Base-by-base conservation (phyloP, 1,284 basidiomycete species). In the Schizophyllum commune region DNA sequence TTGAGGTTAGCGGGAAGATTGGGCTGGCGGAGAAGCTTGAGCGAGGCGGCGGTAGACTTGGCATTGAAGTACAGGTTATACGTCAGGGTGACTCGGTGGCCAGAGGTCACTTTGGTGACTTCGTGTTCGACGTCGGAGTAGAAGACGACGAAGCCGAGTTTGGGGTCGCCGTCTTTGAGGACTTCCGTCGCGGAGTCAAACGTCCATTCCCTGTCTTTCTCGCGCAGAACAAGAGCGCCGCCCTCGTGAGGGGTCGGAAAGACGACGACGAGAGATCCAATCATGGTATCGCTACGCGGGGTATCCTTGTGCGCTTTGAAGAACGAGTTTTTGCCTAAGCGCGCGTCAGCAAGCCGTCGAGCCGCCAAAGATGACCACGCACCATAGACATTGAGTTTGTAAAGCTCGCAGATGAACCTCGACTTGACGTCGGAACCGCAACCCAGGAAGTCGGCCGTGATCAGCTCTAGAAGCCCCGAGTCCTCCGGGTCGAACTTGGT, bases 71-170 rank as follows among this genome's bases (percentile, higher is more conserved):
- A 71, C 22, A 79, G 69, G 61, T 74, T 75, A 62, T 76, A 79
- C 0, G 77, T 75, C 57, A 82, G 65, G 1, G 76, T 79, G 33
- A 81, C 65, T 0, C 76, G 73, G 56, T 72, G 69, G 0, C 79
- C 78, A 4, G 69, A 69, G 1, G 60, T 70, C 34, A 82, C 73
- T 0, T 69, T 69, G 3, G 68, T 55, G 15, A 55, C 53, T 6
- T 55, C 53, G 19, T 55, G 53, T 27, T 55, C 53, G 9, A 55
- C 53, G 27, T 55, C 53, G 15, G 20, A 21, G 53, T n/a, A 55
- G 53, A 55, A 55, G 19, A 27, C 53, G 53, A 55, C 53, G 27
- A 15, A 55, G 20, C 53, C 53, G 11, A 55, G 11, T 19, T 55
- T 55, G 53, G 53, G 53, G 13, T 15, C 11, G 27, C 19, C 53